These are phyloP conservation scores for Climacium dendroides DNA, from an alignment of 225 moss, liverwort and hornwort species.

Conservation along the genomic window DNA sequence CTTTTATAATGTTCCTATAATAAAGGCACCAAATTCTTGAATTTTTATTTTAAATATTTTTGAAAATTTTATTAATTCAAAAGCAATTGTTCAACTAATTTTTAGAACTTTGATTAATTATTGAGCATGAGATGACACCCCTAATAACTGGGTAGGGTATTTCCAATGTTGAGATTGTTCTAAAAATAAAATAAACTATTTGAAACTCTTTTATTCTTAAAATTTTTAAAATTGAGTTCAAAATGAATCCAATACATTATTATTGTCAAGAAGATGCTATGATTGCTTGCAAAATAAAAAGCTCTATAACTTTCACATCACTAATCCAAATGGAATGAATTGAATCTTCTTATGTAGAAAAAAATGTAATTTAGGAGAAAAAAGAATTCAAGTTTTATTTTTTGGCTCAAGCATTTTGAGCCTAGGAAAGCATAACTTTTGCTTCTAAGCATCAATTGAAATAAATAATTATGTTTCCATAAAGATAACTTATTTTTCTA, in stretches of 20 bases:
- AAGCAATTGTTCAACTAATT: accelerated
- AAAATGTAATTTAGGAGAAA: not conserved
- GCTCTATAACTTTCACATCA: not conserved
- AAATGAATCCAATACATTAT: not conserved
- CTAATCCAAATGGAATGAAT: not conserved
- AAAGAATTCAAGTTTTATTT: not conserved
- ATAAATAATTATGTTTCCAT: not conserved
- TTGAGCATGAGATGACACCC: accelerated
- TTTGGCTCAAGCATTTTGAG: not conserved
- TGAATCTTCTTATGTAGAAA: not conserved
- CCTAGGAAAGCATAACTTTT: not conserved
- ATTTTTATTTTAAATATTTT: too few relatives aligned
- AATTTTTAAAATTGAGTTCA: not conserved
- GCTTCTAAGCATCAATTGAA: accelerated
- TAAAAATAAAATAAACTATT: not conserved
- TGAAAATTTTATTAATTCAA: not conserved
- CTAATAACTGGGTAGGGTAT: accelerated
- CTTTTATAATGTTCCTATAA: not conserved
- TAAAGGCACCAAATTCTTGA: not conserved
- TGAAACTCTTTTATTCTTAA: too few relatives aligned
- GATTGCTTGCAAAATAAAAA: not conserved
- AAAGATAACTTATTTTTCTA: not conserved
- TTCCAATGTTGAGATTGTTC: not conserved
- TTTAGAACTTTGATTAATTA: not conserved
- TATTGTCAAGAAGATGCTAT: not conserved